phyloP scores from a whole-genome alignment of 805 yeast genomes.

The Wickerhamomyces chaumierensis region DNA sequence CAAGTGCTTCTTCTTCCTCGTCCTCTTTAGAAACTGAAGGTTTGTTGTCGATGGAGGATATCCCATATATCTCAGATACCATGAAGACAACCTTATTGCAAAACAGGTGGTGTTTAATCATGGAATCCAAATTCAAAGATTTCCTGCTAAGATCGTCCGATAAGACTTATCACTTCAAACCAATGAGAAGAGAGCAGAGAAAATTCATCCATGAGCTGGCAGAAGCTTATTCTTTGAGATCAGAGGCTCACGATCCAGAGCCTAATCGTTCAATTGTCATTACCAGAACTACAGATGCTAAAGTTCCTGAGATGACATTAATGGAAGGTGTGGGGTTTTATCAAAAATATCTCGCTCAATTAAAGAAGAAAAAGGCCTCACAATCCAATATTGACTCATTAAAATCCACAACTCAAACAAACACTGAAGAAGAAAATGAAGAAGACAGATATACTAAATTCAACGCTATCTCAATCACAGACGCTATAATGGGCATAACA shows the following conservation, averaged over 20 bases:
- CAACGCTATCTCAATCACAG: constrained; percentile 46
- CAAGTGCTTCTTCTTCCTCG: too few relatives aligned
- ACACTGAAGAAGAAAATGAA: constrained; percentile 1
- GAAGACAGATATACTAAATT: constrained; percentile 22
- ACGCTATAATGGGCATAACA: constrained; percentile 42
- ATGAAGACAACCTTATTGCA: constrained; percentile 26
- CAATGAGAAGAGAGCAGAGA: constrained; percentile 64
- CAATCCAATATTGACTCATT: neutral
- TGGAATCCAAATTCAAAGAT: constrained; percentile 41
- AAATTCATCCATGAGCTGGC: constrained; percentile 62
- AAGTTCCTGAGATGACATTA: constrained; percentile 34
- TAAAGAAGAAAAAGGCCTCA: constrained; percentile 11
- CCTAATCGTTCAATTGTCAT: constrained; percentile 68
- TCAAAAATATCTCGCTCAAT: constrained; percentile 23
- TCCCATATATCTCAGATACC: constrained; percentile 15
- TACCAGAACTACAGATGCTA: constrained; percentile 21
- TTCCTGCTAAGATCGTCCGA: constrained; percentile 29
- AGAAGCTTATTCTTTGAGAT: constrained; percentile 41
- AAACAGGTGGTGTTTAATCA: constrained; percentile 53
- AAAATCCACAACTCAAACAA: too few relatives aligned
- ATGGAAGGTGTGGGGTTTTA: constrained; percentile 28
- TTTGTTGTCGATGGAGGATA: constrained; percentile 5
- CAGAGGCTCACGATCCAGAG: constrained; percentile 74
- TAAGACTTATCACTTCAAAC: constrained; percentile 47
- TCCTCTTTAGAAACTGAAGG: neutral